phyloP scores from a whole-genome alignment of 306 rosid species.

The Malus sylvestris region DNA sequence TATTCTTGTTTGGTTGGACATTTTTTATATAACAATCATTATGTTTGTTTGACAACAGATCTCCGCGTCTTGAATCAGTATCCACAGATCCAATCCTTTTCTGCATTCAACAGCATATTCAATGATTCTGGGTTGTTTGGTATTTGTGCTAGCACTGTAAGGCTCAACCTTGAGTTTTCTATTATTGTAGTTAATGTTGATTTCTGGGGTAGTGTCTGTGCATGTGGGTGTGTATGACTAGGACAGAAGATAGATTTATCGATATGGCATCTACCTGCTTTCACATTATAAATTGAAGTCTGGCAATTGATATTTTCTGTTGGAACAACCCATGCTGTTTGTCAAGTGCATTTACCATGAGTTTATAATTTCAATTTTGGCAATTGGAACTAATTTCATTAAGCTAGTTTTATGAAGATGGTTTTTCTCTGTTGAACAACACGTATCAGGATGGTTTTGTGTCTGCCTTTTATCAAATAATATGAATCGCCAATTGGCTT shows the following conservation, averaged over 20 bases:
- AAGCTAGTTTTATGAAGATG: background rate
- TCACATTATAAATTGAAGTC: background rate
- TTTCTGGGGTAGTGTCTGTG: background rate
- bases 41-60: constrained; percentile 35
- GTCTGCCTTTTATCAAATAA: background rate
- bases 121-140: constrained; percentile 83
- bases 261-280: background rate
- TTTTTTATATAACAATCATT: background rate
- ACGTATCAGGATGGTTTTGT: no score
- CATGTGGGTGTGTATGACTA: background rate
- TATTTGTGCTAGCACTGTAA: constrained; percentile 79
- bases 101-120: constrained; percentile 94
- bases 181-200: background rate
- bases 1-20: constrained; percentile 10
- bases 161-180: constrained; percentile 13
- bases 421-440: background rate
- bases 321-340: background rate
- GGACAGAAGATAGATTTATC: background rate
- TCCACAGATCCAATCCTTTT: constrained; percentile 72
- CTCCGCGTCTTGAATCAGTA: constrained; percentile 76
- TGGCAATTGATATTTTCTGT: background rate
- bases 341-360: background rate
- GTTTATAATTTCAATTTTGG: background rate
- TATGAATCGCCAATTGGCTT: background rate
- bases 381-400: background rate